These are phyloP conservation scores for Alternaria postmessia DNA, from an alignment of 2,329 filamentous ascomycete genomes.

Conservation along the genomic window DNA sequence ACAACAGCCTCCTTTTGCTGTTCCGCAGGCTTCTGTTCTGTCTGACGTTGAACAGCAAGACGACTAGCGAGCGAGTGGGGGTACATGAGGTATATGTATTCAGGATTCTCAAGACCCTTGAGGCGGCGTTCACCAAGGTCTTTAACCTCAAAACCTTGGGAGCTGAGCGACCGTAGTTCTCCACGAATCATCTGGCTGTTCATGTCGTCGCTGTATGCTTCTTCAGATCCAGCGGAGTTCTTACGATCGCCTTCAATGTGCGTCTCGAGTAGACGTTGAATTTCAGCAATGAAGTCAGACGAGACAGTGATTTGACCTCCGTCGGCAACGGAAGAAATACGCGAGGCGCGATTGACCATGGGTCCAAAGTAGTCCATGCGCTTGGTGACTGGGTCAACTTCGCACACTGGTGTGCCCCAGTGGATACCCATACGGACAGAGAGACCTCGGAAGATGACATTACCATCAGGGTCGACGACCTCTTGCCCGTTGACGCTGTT, in stretches of 20 bases:
- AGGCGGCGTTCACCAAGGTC: slow-evolving; percentile 94
- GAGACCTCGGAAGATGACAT: slow-evolving; percentile 89
- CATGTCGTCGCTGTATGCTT: slow-evolving; percentile 77
- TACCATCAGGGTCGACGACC: slow-evolving; percentile 81
- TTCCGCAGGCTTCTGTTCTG: slow-evolving; percentile 51
- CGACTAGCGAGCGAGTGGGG: slow-evolving; percentile 86
- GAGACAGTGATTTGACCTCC: slow-evolving; percentile 97
- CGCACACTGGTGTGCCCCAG: slow-evolving; percentile 92
- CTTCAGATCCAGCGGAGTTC: slow-evolving; percentile 74
- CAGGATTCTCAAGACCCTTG: slow-evolving; percentile 96
- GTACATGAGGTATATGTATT: slow-evolving; percentile 94
- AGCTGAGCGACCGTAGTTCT: slow-evolving; percentile 85
- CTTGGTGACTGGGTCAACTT: slow-evolving; percentile 93
- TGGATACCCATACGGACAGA: slow-evolving; percentile 98
- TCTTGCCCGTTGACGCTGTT: slow-evolving; percentile 86
- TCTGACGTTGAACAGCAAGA: slow-evolving; percentile 72
- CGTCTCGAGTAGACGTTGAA: slow-evolving; percentile 86
- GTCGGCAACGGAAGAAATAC: slow-evolving; percentile 93
- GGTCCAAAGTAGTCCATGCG: slow-evolving; percentile 99
- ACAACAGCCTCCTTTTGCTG: slow-evolving; percentile 56
- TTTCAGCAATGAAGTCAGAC: slow-evolving; percentile 95
- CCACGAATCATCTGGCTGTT: slow-evolving; percentile 81
- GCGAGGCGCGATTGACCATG: slow-evolving; percentile 97
- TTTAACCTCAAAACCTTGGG: slow-evolving; percentile 95
- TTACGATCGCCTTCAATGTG: slow-evolving; percentile 84